Base-by-base conservation (phyloP, 495 filamentous ascomycete species). In the Neurospora sp. region DNA sequence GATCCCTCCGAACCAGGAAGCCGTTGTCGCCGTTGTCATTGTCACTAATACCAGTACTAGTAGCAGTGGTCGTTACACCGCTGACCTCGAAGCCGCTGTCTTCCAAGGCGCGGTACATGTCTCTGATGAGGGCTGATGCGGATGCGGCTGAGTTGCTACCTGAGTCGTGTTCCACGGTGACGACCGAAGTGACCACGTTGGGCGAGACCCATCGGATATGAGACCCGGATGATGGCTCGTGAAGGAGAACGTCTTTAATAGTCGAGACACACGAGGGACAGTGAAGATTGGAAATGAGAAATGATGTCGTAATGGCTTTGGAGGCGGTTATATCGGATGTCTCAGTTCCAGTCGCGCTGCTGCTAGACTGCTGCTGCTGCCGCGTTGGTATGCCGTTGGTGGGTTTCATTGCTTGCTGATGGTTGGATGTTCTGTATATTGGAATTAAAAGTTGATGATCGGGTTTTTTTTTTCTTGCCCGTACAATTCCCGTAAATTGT, bases 261-360 rank as follows among this genome's bases (percentile, higher is more conserved):
- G 82, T 80, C 27, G 84, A 84, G 22, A 89, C 84, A 74, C 88
- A 90, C 69, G 88, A 87, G 39, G 87, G 85, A 81, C 89, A 91
- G 76, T 91, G 89, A 18, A 90, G 82, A 81, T 90, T 90, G 69
- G 81, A 81, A 68, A 88, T 77, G 31, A 88, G 76, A 73, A 87
- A 84, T 27, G 84, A 82, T n/a, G 81, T 84, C 31, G 84, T 85
- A 68, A 81, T 73, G 65, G 80, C 4, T 14, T 35, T 39, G 12
- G 35, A 37, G 35, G 20, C 20, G 20, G 48, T 16, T 37, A 35
- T 37, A 27, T 16, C 27, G 22, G 53, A 18, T 39, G 71, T 76
- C 73, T 72, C 73, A 69, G 75, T 41, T 14, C 72, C 70, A 69
- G 65, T 20, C 53, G 40, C 39, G 71, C 20, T 71, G 65, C 20